Base-by-base conservation (phyloP, 768 basidiomycete genomes). In the Pleurotus citrinopileatus region DNA sequence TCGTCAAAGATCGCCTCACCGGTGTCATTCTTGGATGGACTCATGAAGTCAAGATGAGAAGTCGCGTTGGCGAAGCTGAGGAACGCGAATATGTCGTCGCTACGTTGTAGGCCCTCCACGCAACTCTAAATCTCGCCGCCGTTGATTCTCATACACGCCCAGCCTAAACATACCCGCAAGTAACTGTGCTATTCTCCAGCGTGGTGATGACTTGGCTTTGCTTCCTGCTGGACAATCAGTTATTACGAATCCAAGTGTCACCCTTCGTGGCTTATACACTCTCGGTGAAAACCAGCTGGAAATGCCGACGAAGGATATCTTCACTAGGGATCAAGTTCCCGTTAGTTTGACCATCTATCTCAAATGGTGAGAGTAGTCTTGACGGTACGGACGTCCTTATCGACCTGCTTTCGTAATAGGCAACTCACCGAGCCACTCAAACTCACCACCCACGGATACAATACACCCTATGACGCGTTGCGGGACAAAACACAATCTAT, bases 241-340 rank as follows among this genome's bases (percentile, higher is more conserved):
- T 57, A 86, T 93, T 63, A 91, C 90, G 9, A 87, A 89, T 61
- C 89, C 91, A 3, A 90, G 84, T 54, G 85, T 92, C 42, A 91
- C 90, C 2, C 70, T 92, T 3, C 86, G 90, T 53, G 89, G 89
- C 2, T 60, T 92, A 17, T 92, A 83, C 67, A 89, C 91, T 1
- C 78, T 88, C 2, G 90, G 90, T 25, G 91, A 92, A 65, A 90
- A 88, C 60, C 90, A 92, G 65, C 66, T 89, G 25, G 90, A 91
- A 65, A 87, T 91, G 86, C 89, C 90, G 2, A 91, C 89, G 6
- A 91, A 91, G 68, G 89, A 91, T 59, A 91, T 91, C 60, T 92
- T 88, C 68, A 91, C 91, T 2, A 83, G 89, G 36, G 91, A 91
- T 60, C 90, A 93, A 71, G 91, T 91, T 7, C 91, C 91, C 23